Percentiles rank a stretch among this genome's conserved stretches.
phyloP scores from a whole-genome alignment of 2,329 filamentous ascomycete genomes.

The Penicillium polonicum region DNA sequence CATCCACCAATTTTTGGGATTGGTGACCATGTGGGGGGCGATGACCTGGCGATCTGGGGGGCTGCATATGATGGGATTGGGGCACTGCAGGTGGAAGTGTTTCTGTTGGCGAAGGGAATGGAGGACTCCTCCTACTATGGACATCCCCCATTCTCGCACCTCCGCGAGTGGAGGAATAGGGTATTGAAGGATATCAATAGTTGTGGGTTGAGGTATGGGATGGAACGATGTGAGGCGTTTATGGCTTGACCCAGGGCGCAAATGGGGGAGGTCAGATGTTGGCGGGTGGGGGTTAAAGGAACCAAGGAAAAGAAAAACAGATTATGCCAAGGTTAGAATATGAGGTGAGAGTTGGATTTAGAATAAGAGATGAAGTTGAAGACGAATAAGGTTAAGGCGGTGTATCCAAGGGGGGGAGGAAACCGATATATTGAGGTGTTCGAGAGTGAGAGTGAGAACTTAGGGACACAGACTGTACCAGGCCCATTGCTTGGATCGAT shows the following conservation, averaged over 20 bases:
- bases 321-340: conserved; percentile 9
- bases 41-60: conserved; percentile 25
- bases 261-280: conserved; percentile 1
- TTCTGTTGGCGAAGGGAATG: conserved; percentile 42
- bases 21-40: conserved; percentile 20
- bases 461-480: conserved; percentile 19
- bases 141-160: conserved; percentile 38
- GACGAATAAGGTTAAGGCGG: conserved; percentile 18
- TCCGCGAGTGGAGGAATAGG: conserved; percentile 31
- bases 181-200: conserved; percentile 30
- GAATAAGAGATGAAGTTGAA: conserved; percentile 6
- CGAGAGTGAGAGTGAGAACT: neutral
- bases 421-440: neutral
- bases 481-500: conserved; percentile 25
- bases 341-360: conserved; percentile 8
- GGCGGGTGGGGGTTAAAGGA: neutral
- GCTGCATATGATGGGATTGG: conserved; percentile 25
- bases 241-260: conserved; percentile 32
- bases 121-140: conserved; percentile 41
- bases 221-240: conserved; percentile 30
- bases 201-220: conserved; percentile 27
- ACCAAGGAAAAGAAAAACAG: conserved; percentile 1
- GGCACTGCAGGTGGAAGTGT: conserved; percentile 33
- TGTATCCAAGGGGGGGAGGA: conserved; percentile 6
- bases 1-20: conserved; percentile 13